Percentiles rank a stretch among this genome's conserved stretches.
phyloP scores from a whole-genome alignment of 768 basidiomycete genomes.

The Lactarius sanguifluus region DNA sequence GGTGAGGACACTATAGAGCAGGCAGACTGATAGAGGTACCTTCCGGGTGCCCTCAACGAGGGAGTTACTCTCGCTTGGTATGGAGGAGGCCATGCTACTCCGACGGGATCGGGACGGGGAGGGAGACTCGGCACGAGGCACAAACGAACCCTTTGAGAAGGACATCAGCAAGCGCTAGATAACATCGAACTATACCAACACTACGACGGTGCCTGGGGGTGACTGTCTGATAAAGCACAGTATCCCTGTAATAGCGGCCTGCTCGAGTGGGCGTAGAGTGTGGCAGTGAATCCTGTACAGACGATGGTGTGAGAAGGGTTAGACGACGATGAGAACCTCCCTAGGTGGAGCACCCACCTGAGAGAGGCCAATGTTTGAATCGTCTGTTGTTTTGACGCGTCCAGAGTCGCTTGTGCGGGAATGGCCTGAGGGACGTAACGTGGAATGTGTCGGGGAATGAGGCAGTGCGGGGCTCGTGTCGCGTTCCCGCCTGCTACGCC shows the following conservation, averaged over 20 bases:
- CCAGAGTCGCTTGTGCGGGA: conserved; percentile 56
- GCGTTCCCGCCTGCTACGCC: conserved; percentile 48
- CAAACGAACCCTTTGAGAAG: conserved; percentile 20
- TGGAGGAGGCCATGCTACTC: conserved; percentile 27
- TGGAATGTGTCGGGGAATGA: conserved; percentile 35
- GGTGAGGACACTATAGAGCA: conserved; percentile 34
- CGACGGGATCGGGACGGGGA: conserved; percentile 29
- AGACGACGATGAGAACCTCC: not conserved
- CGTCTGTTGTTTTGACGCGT: conserved; percentile 31
- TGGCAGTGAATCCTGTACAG: conserved; percentile 43
- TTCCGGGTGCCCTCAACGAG: conserved; percentile 34
- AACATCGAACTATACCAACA: conserved; percentile 14
- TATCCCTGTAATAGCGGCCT: conserved; percentile 30
- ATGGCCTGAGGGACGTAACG: conserved; percentile 48
- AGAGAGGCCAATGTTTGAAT: conserved; percentile 6
- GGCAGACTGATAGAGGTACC: conserved; percentile 33
- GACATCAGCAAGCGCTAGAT: conserved; percentile 3
- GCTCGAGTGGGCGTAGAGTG: conserved; percentile 34
- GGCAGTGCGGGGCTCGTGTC: conserved; percentile 32
- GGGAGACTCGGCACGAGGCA: conserved; percentile 28
- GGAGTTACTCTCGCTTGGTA: conserved; percentile 26
- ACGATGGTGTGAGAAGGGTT: conserved; percentile 24
- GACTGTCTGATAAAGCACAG: conserved; percentile 28
- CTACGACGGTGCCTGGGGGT: conserved; percentile 23
- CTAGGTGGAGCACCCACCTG: conserved; percentile 15